Percentiles rank a stretch among this genome's conserved stretches.
Conservation (phyloP, 1,284 basidiomycete genomes). For the Apiotrichum gracile region DNA sequence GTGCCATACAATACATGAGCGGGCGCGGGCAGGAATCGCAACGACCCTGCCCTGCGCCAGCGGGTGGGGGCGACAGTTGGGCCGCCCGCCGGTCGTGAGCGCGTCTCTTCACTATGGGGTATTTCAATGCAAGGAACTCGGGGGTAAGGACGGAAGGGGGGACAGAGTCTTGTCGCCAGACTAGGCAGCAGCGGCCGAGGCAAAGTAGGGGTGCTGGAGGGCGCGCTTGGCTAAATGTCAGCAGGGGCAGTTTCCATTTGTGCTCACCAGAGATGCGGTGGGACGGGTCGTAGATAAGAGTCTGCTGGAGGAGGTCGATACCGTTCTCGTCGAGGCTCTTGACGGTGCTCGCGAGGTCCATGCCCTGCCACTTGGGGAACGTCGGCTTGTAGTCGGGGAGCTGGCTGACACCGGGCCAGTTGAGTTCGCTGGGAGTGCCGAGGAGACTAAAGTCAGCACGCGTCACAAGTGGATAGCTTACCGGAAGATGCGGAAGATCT, state of each 20-base stretch:
- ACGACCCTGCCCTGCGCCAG: background rate
- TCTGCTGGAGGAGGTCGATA: constrained; percentile 71
- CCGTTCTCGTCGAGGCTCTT: constrained; percentile 64
- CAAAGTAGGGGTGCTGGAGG: constrained; percentile 73
- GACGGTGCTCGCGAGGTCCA: constrained; percentile 62
- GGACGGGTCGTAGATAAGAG: constrained; percentile 86
- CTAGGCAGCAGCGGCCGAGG: background rate
- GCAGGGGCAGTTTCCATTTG: background rate
- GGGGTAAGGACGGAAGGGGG: background rate
- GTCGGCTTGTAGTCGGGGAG: constrained; percentile 94
- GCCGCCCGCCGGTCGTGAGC: background rate
- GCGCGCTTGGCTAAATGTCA: constrained; percentile 67
- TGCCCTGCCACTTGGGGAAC: constrained; percentile 82
- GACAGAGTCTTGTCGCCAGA: too few relatives aligned
- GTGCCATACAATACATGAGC: constrained; percentile 5
- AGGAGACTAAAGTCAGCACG: constrained; percentile 51
- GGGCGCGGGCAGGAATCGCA: background rate
- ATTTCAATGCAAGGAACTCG: constrained; percentile 1
- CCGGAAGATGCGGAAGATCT: constrained; percentile 98
- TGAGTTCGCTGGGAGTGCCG: constrained; percentile 88
- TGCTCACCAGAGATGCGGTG: constrained; percentile 69
- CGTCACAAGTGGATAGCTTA: constrained; percentile 46
- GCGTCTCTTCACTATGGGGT: constrained; percentile 2
- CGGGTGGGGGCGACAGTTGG: background rate
- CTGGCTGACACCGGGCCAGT: constrained; percentile 83